A percentile compares a stretch with the other conserved stretches of the same genome.
Evolutionary conservation across 768 basidiomycete species (phyloP).

Genomic region (Tricholoma sp.): DNA sequence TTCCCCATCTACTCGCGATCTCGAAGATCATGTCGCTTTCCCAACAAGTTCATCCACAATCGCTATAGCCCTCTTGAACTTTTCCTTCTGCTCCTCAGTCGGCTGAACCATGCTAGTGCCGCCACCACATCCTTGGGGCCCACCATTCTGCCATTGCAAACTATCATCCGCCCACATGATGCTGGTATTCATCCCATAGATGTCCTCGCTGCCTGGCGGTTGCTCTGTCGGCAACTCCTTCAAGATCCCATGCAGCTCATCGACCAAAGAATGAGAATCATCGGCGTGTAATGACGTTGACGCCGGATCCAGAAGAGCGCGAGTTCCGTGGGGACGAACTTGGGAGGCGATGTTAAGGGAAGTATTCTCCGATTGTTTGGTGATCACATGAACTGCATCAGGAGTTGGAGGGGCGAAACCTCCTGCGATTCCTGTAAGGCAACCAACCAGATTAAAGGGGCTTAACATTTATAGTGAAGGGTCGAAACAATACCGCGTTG

Average conservation of each 20-base stretch:
- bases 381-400: slow-evolving; percentile 47
- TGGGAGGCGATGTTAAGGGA: slow-evolving; percentile 41
- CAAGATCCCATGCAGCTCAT: slow-evolving; percentile 57
- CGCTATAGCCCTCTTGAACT: slow-evolving; percentile 65
- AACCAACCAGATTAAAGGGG: too few species aligned
- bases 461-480: neutral
- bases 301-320: slow-evolving; percentile 32
- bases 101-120: slow-evolving; percentile 44
- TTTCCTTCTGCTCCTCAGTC: slow-evolving; percentile 55
- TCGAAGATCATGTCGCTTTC: slow-evolving; percentile 16
- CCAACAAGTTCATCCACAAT: slow-evolving; percentile 53
- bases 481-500: slow-evolving; percentile 48
- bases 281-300: slow-evolving; percentile 36
- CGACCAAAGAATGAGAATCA: slow-evolving; percentile 37
- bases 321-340: slow-evolving; percentile 44
- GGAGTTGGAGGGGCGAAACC: slow-evolving; percentile 72
- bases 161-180: slow-evolving; percentile 56
- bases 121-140: slow-evolving; percentile 54
- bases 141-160: slow-evolving; percentile 57
- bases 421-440: slow-evolving; percentile 73
- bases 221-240: slow-evolving; percentile 50
- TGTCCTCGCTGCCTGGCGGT: slow-evolving; percentile 61
- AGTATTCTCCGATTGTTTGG: slow-evolving; percentile 29
- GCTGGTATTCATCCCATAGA: slow-evolving; percentile 65
- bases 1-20: neutral